Conservation (phyloP, 2,329 filamentous ascomycete genomes). For the Aspergillus novofumigatus region DNA sequence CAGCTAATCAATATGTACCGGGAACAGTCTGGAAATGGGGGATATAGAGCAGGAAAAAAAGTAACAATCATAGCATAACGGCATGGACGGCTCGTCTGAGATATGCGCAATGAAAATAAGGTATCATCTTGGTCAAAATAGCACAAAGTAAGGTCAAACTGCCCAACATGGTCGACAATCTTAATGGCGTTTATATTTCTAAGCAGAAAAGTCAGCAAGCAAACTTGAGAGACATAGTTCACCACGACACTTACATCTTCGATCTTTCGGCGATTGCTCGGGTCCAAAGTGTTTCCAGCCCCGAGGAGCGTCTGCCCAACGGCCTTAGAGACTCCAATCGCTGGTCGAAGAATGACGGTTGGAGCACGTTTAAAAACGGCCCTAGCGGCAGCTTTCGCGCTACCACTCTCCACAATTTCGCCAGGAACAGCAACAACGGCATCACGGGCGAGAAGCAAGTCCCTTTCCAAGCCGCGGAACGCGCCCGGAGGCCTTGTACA, state of each 20-base stretch:
- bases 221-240: background rate
- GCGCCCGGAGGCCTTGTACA: constrained; percentile 77
- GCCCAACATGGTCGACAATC: background rate
- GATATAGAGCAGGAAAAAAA: background rate
- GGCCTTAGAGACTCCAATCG: constrained; percentile 83
- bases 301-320: constrained; percentile 87
- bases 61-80: background rate
- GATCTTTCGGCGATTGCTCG: constrained; percentile 70
- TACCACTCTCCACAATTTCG: constrained; percentile 82
- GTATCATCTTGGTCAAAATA: background rate
- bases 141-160: background rate
- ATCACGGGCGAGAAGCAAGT: constrained; percentile 80
- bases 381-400: constrained; percentile 72
- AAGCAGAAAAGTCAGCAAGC: background rate
- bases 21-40: background rate
- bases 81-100: background rate
- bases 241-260: constrained; percentile 73
- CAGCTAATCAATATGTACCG: background rate
- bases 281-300: constrained; percentile 87
- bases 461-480: constrained; percentile 75
- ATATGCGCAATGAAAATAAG: background rate
- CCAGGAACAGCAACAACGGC: constrained; percentile 92
- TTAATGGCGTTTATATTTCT: constrained; percentile 45
- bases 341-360: constrained; percentile 87
- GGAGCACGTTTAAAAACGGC: constrained; percentile 78